Percentiles rank a stretch among this genome's conserved stretches.
Conservation (phyloP, 805 yeast genomes). For the Saccharomycopsis capsularis region DNA sequence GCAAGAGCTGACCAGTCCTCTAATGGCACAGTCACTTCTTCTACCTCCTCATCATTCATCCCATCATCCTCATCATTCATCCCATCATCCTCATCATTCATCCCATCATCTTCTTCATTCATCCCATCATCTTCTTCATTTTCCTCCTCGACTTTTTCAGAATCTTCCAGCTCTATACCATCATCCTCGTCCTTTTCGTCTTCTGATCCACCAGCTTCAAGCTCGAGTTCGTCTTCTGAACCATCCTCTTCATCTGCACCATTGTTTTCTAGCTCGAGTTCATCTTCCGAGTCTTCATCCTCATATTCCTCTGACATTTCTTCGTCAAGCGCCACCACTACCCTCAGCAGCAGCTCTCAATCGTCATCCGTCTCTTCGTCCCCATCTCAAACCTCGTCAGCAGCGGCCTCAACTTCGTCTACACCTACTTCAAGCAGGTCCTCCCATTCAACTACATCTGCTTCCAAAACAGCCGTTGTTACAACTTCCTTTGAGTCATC, state of each 20-base stretch:
- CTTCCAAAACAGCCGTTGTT: not conserved
- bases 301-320: conserved; percentile 6
- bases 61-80: not conserved
- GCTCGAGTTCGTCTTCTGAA: conserved; percentile 12
- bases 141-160: not conserved
- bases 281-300: not conserved
- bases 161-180: conserved; percentile 6
- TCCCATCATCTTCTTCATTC: not conserved
- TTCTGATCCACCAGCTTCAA: conserved; percentile 1
- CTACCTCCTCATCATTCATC: not conserved
- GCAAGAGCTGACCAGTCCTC: conserved; percentile 10
- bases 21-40: not conserved
- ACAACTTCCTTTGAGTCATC: not conserved
- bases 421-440: conserved; percentile 10
- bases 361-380: conserved; percentile 3
- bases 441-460: not conserved
- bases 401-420: conserved; percentile 12
- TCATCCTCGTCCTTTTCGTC: conserved; percentile 3
- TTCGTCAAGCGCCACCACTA: conserved; percentile 4
- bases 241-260: conserved; percentile 3
- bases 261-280: not conserved
- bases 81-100: not conserved
- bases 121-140: not conserved
- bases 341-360: not conserved
- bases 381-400: conserved; percentile 6